Conservation (phyloP, 1,284 basidiomycete genomes). For the Inonotus obliquus region DNA sequence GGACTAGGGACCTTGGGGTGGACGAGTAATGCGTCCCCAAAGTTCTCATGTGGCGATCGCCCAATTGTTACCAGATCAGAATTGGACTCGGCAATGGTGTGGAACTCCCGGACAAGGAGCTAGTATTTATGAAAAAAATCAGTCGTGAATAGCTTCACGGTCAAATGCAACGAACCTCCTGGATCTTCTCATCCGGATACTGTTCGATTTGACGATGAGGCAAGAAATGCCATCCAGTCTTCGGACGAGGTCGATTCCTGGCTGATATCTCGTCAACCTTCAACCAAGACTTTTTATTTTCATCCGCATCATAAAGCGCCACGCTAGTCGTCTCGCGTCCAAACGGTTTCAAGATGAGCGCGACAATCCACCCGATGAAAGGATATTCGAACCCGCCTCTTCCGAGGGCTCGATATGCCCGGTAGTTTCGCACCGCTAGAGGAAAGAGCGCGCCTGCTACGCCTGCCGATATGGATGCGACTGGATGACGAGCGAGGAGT, state of each 20-base stretch:
- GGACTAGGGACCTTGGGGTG: conserved; percentile 16
- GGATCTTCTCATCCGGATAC: conserved; percentile 17
- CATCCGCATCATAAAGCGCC: conserved; percentile 22
- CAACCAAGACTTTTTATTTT: conserved; percentile 21
- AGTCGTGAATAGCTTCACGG: not conserved
- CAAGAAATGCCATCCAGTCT: conserved; percentile 24
- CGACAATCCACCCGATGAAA: conserved; percentile 24
- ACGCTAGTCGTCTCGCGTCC: conserved; percentile 23
- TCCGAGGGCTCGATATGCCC: conserved; percentile 21
- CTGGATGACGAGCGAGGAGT: not conserved
- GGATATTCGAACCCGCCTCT: conserved; percentile 24
- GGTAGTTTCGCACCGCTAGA: conserved; percentile 20
- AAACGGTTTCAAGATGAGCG: conserved; percentile 21
- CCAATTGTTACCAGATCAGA: conserved; percentile 17
- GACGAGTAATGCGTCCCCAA: conserved; percentile 19
- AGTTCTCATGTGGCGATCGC: conserved; percentile 22
- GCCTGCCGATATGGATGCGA: not conserved
- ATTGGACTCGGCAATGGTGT: conserved; percentile 19
- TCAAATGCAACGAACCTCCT: conserved; percentile 14
- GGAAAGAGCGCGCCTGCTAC: conserved; percentile 2
- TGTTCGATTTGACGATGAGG: conserved; percentile 26
- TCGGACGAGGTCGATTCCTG: conserved; percentile 21
- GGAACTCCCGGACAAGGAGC: conserved; percentile 1
- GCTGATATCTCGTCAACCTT: conserved; percentile 17
- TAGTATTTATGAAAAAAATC: not conserved